These are phyloP conservation scores for Lactarius deliciosus DNA, from an alignment of 768 basidiomycete species.

Conservation along the genomic window DNA sequence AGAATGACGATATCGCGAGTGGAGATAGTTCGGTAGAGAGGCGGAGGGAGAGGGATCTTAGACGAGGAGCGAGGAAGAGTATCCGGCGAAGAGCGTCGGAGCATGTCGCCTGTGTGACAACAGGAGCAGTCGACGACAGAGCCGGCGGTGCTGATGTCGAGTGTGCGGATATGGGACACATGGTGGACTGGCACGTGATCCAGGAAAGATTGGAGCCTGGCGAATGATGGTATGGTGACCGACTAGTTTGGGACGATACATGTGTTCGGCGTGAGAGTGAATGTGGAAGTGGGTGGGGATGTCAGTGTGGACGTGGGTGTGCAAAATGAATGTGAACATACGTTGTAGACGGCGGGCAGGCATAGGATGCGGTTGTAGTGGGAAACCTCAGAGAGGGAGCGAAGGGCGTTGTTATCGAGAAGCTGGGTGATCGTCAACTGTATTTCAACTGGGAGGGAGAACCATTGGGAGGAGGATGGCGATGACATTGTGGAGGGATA, in stretches of 20 bases:
- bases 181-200: slow-evolving; percentile 24
- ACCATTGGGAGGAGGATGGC: slow-evolving; percentile 8
- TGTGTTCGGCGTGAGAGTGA: background rate
- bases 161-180: slow-evolving; percentile 23
- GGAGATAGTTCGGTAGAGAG: slow-evolving; percentile 27
- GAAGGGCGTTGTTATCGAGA: slow-evolving; percentile 25
- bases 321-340: slow-evolving; percentile 5
- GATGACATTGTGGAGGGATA: slow-evolving; percentile 4
- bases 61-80: slow-evolving; percentile 19
- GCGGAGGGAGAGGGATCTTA: slow-evolving; percentile 23
- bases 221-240: slow-evolving; percentile 19
- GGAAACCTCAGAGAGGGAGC: slow-evolving; percentile 22
- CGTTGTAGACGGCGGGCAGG: slow-evolving; percentile 23
- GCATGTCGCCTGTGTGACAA: slow-evolving; percentile 6
- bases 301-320: background rate
- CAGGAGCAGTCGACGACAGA: background rate
- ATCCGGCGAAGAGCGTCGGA: slow-evolving; percentile 22
- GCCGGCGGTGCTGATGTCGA: slow-evolving; percentile 25
- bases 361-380: slow-evolving; percentile 17
- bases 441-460: slow-evolving; percentile 27
- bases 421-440: slow-evolving; percentile 26
- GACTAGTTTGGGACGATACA: slow-evolving; percentile 13
- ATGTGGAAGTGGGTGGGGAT: background rate
- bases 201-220: slow-evolving; percentile 26
- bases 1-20: slow-evolving; percentile 15